A percentile compares a stretch with the other conserved stretches of the same genome.
phyloP scores from a whole-genome alignment of 2,329 filamentous ascomycete genomes.

The Rhexocercosporidium sp. region DNA sequence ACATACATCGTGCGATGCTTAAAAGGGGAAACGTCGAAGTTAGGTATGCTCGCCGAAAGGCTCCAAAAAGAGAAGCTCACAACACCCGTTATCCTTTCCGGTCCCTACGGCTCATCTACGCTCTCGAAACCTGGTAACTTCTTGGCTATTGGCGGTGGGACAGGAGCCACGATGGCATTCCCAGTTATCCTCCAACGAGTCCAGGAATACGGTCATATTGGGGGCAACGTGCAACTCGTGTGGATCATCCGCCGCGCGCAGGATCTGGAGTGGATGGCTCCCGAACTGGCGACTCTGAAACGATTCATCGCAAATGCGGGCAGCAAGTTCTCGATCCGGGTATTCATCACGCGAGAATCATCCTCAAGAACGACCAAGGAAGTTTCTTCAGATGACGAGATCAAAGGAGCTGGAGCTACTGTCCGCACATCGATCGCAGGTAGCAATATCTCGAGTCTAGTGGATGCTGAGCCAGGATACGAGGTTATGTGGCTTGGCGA shows the following conservation, averaged over 20 bases:
- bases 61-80: conserved; percentile 35
- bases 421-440: neutral
- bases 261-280: conserved; percentile 62
- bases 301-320: conserved; percentile 46
- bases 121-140: conserved; percentile 49
- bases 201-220: conserved; percentile 38
- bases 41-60: conserved; percentile 44
- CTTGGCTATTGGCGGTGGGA: conserved; percentile 62
- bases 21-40: conserved; percentile 57
- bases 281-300: conserved; percentile 58
- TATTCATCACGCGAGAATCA: conserved; percentile 59
- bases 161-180: conserved; percentile 62
- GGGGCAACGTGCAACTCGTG: conserved; percentile 58
- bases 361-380: conserved; percentile 1
- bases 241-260: conserved; percentile 64
- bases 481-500: neutral
- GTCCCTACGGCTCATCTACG: conserved; percentile 59
- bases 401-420: neutral
- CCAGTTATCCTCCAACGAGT: conserved; percentile 53
- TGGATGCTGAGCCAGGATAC: neutral
- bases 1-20: conserved; percentile 64
- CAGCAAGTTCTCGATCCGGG: conserved; percentile 54
- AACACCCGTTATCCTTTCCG: conserved; percentile 64
- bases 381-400: conserved; percentile 6
- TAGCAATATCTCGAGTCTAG: conserved; percentile 2